phyloP scores from a whole-genome alignment of 2,329 filamentous ascomycete genomes.

The Fusarium goolgardi region DNA sequence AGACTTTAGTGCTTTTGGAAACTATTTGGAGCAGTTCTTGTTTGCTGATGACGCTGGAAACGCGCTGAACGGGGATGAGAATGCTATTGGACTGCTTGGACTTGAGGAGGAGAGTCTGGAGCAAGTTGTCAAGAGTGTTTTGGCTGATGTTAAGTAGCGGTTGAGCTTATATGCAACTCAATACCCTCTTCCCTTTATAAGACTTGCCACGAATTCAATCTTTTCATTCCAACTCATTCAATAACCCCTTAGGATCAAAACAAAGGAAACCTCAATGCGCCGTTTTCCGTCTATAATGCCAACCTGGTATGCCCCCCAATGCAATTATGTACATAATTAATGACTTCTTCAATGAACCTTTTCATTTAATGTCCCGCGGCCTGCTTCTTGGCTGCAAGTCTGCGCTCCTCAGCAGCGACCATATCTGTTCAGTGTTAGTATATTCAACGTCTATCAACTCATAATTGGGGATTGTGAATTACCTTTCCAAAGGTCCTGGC shows the following conservation, averaged over 20 bases:
- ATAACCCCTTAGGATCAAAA: neutral
- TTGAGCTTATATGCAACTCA: neutral
- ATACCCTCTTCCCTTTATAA: neutral
- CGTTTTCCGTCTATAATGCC: slow-evolving; percentile 3
- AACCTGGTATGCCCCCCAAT: slow-evolving; percentile 3
- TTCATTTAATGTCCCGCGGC: slow-evolving; percentile 12
- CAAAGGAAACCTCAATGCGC: slow-evolving; percentile 1
- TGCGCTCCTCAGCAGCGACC: slow-evolving; percentile 81
- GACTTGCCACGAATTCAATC: neutral
- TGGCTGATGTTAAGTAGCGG: neutral
- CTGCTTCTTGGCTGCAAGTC: slow-evolving; percentile 58
- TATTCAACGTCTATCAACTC: too few relatives aligned
- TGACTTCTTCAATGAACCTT: fast-evolving
- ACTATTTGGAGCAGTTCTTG: slow-evolving; percentile 16
- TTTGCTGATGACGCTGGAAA: slow-evolving; percentile 12
- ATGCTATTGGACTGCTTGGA: slow-evolving; percentile 2
- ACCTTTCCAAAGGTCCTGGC: slow-evolving; percentile 95
- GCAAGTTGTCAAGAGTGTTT: neutral
- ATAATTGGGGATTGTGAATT: slow-evolving; percentile 45
- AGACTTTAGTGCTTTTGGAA: slow-evolving; percentile 19
- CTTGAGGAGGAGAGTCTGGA: slow-evolving; percentile 6
- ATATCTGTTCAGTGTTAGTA: slow-evolving; percentile 69
- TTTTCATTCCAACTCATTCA: neutral
- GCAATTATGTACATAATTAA: slow-evolving; percentile 22
- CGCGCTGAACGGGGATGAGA: neutral